These are phyloP conservation scores for Fusarium hostae DNA, from an alignment of 2,329 filamentous ascomycete species.

Conservation along the genomic window DNA sequence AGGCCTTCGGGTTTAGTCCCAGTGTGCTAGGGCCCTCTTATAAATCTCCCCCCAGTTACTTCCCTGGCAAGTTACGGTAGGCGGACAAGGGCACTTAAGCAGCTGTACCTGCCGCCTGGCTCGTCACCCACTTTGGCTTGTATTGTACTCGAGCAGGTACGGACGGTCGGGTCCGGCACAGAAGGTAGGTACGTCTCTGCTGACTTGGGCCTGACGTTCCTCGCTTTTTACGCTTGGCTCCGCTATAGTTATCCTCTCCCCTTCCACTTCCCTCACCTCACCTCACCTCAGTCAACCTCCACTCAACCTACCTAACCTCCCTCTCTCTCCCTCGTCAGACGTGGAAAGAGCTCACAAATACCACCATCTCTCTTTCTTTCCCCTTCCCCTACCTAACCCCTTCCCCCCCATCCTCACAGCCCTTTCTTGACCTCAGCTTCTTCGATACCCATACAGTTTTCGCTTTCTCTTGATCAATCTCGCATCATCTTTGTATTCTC, in stretches of 20 bases:
- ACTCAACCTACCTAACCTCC: conserved; percentile 25
- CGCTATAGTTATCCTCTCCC: conserved; percentile 25
- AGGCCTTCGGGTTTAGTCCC: conserved; percentile 7
- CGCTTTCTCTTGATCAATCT: conserved; percentile 30
- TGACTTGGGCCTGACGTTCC: conserved; percentile 29
- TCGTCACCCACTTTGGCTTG: conserved; percentile 9
- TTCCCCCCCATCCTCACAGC: conserved; percentile 18
- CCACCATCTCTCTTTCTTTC: conserved; percentile 42
- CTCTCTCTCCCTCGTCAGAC: conserved; percentile 43
- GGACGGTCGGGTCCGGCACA: neutral
- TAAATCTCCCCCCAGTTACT: conserved; percentile 20
- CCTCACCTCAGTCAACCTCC: conserved; percentile 30
- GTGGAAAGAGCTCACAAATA: conserved; percentile 46
- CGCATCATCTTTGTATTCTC: conserved; percentile 37
- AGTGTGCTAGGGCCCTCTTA: conserved; percentile 28
- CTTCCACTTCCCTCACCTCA: conserved; percentile 18
- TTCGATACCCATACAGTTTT: conserved; percentile 42
- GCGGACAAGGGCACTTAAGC: conserved; percentile 7
- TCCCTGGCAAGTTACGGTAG: conserved; percentile 23
- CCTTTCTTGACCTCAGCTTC: conserved; percentile 41
- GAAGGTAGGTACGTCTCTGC: conserved; percentile 14
- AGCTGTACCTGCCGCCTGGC: conserved; percentile 22
- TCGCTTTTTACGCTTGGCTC: conserved; percentile 21
- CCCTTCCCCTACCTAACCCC: conserved; percentile 27
- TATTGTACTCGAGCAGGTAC: conserved; percentile 18